A percentile compares a stretch with the other conserved stretches of the same genome.
phyloP scores from a whole-genome alignment of 129 eudicot species.

The Pulicaria dysenterica region DNA sequence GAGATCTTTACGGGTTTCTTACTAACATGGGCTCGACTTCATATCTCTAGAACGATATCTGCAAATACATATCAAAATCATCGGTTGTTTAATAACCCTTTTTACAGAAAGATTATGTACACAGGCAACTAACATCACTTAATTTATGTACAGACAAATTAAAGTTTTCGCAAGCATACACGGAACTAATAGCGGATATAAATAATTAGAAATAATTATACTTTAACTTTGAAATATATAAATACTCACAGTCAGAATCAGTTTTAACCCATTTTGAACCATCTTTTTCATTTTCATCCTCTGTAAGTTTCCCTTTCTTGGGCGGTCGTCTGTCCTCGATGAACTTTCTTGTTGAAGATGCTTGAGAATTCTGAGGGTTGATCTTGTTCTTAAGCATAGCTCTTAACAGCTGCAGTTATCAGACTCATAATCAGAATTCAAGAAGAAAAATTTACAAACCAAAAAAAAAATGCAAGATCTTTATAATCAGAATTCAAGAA shows the following conservation, averaged over 20 bases:
- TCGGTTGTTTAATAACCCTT: neutral
- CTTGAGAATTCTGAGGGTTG: conserved; percentile 50
- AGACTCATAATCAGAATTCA: conserved; percentile 11
- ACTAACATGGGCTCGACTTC: conserved; percentile 1
- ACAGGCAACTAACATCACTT: too few species aligned
- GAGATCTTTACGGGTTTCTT: conserved; percentile 26
- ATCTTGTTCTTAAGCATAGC: conserved; percentile 80
- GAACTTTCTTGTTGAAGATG: conserved; percentile 50
- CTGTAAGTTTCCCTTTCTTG: conserved; percentile 41
- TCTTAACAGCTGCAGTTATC: conserved; percentile 63
- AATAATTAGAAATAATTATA: neutral
- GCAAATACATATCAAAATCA: conserved; percentile 19
- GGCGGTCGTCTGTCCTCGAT: conserved; percentile 49
- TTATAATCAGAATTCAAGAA: conserved; percentile 8
- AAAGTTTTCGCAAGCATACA: too few species aligned
- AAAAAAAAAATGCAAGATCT: neutral
- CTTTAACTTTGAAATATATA: conserved; percentile 10
- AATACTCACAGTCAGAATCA: conserved; percentile 85
- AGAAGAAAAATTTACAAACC: neutral
- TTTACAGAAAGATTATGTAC: neutral
- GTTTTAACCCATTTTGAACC: conserved; percentile 87
- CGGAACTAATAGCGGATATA: too few species aligned
- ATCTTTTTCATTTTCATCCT: conserved; percentile 43
- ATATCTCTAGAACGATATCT: conserved; percentile 47
- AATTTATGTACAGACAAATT: too few species aligned